phyloP scores from a whole-genome alignment of 1,284 basidiomycete genomes.

The Amylostereum areolatum region DNA sequence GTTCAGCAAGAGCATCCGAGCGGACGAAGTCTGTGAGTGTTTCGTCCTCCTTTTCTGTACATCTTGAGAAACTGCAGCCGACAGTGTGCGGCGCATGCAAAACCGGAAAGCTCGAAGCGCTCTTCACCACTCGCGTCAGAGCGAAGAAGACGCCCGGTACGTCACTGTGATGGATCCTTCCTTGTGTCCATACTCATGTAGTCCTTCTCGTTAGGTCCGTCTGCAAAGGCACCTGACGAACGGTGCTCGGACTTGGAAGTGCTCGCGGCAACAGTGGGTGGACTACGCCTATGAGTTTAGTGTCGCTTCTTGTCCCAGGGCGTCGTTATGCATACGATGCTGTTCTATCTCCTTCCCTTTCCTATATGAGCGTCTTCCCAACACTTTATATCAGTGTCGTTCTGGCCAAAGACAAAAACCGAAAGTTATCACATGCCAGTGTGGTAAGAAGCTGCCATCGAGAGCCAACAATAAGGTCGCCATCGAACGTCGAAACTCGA shows the following conservation, averaged over 20 bases:
- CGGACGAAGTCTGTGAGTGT: constrained; percentile 55
- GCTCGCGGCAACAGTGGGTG: no score
- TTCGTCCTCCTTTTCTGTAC: constrained; percentile 15
- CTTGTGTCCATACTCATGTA: neutral
- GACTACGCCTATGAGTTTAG: no score
- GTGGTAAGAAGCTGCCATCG: no score
- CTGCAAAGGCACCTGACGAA: neutral
- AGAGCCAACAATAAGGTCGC: no score
- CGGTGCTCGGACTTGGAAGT: constrained; percentile 58
- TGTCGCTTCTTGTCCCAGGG: no score
- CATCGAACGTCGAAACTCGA: no score
- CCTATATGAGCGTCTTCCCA: no score
- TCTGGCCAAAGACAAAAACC: no score
- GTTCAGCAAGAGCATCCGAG: constrained; percentile 70
- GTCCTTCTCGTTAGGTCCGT: neutral
- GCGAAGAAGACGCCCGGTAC: neutral
- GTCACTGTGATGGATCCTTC: neutral
- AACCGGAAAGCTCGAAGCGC: constrained; percentile 48
- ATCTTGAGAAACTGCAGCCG: neutral
- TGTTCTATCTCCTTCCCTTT: no score
- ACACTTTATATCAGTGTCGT: no score
- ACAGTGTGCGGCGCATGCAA: constrained; percentile 45
- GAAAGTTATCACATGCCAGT: no score
- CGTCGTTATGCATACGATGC: no score
- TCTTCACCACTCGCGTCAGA: constrained; percentile 33